Base-by-base conservation (phyloP, 768 basidiomycete species). In the Asterophora parasitica region DNA sequence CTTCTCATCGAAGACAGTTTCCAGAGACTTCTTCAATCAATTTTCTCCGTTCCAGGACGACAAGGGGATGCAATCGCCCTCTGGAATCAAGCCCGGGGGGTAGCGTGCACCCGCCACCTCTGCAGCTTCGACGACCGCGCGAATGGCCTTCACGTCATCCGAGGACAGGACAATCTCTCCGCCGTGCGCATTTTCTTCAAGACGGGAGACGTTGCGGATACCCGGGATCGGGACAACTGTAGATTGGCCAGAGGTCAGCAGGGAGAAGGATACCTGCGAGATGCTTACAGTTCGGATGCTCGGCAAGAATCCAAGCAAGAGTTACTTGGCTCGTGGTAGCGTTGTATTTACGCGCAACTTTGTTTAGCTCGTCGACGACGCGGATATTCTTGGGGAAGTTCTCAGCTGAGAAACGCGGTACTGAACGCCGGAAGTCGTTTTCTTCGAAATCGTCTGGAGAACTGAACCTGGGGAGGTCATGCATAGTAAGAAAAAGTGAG, bases 301-400 rank as follows among this genome's bases (percentile, higher is more conserved):
- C 52, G 5, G 71, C 68, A 4, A 77, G 60, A 5, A 76, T 60
- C 74, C 72, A 78, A 0, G 76, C 75, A 23, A 79, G 67, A 0
- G 68, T 60, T 8, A 75, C 62, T 49, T 78, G 75, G 1, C 67
- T 70, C 0, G 69, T 40, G 1, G 75, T 71, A n/a, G 66, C 70
- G 20, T 57, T 42, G 54, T 71, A 61, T 33, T 61, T 67, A 16
- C 52, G 51, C 8, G 63, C 72, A 32, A 74, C 60, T 39, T 50
- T 40, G 45, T 64, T 53, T 11, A 76, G 51, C 26, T 59, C 55
- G 26, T 69, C 60, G 2, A 63, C 70, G 13, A 74, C 47, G 8
- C 60, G 53, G 15, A 72, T 56, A 41, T 71, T 69, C 27, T 69
- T 67, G 0, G 71, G 68, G 59, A 74, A 75, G 60, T 72, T 72